A percentile compares a stretch with the other conserved stretches of the same genome.
Conservation (phyloP, 1,284 basidiomycete genomes). For the Trichosporon ovoides region DNA sequence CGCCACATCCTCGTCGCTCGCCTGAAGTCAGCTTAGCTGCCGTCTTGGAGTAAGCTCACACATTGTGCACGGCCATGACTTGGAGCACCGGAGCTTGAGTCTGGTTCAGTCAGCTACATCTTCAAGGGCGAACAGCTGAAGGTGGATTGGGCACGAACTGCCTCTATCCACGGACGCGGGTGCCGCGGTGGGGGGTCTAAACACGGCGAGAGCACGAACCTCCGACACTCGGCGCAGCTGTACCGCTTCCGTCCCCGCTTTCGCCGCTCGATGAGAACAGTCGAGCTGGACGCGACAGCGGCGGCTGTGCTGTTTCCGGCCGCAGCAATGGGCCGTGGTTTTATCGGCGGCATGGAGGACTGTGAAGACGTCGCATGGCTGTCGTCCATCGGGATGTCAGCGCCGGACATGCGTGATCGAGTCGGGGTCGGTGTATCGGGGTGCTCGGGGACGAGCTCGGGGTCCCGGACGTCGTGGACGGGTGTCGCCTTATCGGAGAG, state of each 20-base stretch:
- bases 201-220: conserved; percentile 13
- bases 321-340: not conserved
- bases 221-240: conserved; percentile 19
- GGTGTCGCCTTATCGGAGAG: too few species aligned
- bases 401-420: not conserved
- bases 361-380: not conserved
- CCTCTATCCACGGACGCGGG: too few species aligned
- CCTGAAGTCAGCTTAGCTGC: not conserved
- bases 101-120: not conserved
- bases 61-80: conserved; percentile 21
- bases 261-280: conserved; percentile 9
- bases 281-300: not conserved
- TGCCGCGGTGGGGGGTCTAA: too few species aligned
- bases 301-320: not conserved
- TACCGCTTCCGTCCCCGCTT: conserved; percentile 17
- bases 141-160: too few species aligned
- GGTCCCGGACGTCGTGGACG: too few species aligned
- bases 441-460: too few species aligned
- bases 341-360: not conserved
- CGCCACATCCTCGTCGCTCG: conserved; percentile 12
- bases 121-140: not conserved
- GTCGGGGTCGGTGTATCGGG: not conserved
- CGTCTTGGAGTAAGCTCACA: conserved; percentile 29
- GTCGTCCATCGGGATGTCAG: not conserved
- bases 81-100: conserved; percentile 22